Evolutionary conservation across 768 basidiomycete species (phyloP), one percentile per base, ranked within the genome.

Genomic region (Aureoboletus auriporus): DNA sequence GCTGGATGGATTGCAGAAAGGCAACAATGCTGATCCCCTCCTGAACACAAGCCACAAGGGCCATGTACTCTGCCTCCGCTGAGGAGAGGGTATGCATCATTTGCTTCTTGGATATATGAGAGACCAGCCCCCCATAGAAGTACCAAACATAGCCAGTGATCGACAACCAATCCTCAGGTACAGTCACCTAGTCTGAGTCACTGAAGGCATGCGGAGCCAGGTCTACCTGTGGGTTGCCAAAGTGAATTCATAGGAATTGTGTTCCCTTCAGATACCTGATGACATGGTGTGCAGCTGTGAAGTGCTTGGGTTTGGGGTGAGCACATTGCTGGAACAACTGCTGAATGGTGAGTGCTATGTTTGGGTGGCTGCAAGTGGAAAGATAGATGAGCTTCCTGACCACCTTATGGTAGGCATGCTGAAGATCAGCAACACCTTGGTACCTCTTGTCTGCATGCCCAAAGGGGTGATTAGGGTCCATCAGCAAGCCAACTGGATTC

Each of bases 271-370:
- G 49, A 38, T 68, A 68, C 7, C 48, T 17, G 0, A 64, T 50
- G 2, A 66, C 50, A 0, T 39, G 52, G 36, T 67, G 63, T 1
- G 64, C 45, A 2, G 44, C 44, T 3, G 30, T n/a, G 13, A 28
- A 51, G 9, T 50, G 28, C 5, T 8, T 3, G 1, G 34, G 26
- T 9, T 29, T 13, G 1, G 70, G 72, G 4, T 23, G 20, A 2
- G 20, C 20, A 4, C 20, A 23, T 23, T 23, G 71, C 26, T 67
- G 66, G 0, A 67, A 55, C 1, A 75, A 62, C 0, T 42, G 17
- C 51, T 31, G 28, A 8, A 71, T 66, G 5, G 65, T 54, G 39
- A 54, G 69, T 0, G 67, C 54, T 9, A 75, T 58, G 36, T 77
- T 69, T 0, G 72, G 71, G 1, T 61, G 55, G 1, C 71, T 70